Evolutionary conservation across 163 green algal species (phyloP).

Genomic region (Volvox carteri): DNA sequence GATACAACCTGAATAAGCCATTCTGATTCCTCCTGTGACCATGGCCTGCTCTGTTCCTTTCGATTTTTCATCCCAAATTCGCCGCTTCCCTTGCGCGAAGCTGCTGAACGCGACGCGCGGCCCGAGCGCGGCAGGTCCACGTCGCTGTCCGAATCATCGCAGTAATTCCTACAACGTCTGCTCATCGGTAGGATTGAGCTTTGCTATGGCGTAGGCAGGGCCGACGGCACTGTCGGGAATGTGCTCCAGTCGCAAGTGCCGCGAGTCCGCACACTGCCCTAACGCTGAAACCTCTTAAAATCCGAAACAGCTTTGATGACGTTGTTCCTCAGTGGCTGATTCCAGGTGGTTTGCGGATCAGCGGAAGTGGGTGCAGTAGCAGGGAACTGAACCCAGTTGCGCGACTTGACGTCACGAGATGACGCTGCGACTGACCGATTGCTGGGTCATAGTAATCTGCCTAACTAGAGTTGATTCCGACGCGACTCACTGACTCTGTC

Average conservation of each 20-base stretch:
- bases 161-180: conserved; percentile 13
- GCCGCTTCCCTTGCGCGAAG: conserved; percentile 18
- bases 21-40: conserved; percentile 43
- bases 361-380: conserved; percentile 26
- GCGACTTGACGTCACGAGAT: not conserved
- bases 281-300: not conserved
- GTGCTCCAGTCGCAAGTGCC: conserved; percentile 13
- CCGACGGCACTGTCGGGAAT: conserved; percentile 17
- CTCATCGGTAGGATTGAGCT: conserved; percentile 7
- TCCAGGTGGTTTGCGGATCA: not conserved
- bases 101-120: not conserved
- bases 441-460: not conserved
- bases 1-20: conserved; percentile 20
- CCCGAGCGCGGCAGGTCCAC: conserved; percentile 6
- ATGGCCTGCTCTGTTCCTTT: conserved; percentile 47
- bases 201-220: not conserved
- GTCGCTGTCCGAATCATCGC: conserved; percentile 47
- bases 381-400: not conserved
- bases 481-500: not conserved
- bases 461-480: not conserved
- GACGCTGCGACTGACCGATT: not conserved
- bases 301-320: not conserved
- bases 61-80: not conserved
- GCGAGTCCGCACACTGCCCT: conserved; percentile 4
- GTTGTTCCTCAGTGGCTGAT: not conserved